Conservation (phyloP, 2,329 filamentous ascomycete genomes). For the Paraconiothyrium sp. region DNA sequence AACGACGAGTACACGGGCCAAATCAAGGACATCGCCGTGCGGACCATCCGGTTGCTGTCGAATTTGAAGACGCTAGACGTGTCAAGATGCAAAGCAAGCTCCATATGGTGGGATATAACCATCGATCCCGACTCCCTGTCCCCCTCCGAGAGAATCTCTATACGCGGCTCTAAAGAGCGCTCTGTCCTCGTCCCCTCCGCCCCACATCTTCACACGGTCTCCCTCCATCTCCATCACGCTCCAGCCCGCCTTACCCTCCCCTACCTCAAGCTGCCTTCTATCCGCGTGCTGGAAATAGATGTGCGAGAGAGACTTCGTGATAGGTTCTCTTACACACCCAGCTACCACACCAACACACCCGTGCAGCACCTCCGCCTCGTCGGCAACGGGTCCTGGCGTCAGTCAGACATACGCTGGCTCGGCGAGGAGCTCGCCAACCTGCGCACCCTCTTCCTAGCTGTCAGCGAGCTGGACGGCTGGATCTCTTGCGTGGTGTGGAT, state of each 20-base stretch:
- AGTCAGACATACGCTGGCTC: not conserved
- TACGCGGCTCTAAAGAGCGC: too few species aligned
- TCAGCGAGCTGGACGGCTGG: not conserved
- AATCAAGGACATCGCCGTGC: not conserved
- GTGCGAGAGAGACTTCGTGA: not conserved
- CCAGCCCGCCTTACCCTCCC: not conserved
- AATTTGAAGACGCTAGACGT: not conserved
- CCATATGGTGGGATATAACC: not conserved
- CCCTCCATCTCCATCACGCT: not conserved
- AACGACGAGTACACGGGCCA: not conserved
- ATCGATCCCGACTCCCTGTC: not conserved
- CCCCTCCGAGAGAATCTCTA: too few species aligned
- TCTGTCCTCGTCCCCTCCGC: too few species aligned
- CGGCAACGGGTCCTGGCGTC: not conserved
- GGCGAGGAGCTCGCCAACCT: not conserved
- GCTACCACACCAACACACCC: not conserved
- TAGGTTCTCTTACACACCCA: not conserved
- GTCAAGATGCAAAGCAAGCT: not conserved
- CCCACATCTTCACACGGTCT: not conserved
- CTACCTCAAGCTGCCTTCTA: not conserved
- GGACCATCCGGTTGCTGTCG: not conserved
- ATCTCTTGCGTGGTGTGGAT: not conserved
- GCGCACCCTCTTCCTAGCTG: not conserved
- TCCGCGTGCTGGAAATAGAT: slow-evolving; percentile 3
- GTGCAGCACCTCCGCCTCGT: slow-evolving; percentile 1